A percentile compares a stretch with the other conserved stretches of the same genome.
Conservation (phyloP, 2,329 filamentous ascomycete genomes). For the Calonectria pauciramosa region DNA sequence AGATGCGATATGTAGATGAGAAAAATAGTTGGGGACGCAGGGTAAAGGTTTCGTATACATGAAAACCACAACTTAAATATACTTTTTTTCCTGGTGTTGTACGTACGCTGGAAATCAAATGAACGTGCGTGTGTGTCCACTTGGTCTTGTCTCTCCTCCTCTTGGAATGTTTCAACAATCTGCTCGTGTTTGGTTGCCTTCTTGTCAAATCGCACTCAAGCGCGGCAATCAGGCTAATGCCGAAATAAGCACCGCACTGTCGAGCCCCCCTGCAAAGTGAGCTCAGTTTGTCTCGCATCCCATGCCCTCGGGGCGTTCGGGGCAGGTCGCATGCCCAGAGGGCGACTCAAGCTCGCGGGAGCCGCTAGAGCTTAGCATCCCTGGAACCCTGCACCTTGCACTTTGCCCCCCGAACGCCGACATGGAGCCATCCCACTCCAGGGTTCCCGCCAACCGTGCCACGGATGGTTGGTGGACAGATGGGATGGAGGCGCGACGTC, state of each 20-base stretch:
- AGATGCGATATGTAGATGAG: not conserved
- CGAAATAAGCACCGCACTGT: not conserved
- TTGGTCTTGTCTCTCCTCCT: not conserved
- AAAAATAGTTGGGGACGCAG: not conserved
- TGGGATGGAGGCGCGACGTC: slow-evolving; percentile 22
- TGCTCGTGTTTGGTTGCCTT: not conserved
- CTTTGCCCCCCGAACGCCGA: slow-evolving; percentile 1
- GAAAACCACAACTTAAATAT: not conserved
- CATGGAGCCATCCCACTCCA: slow-evolving; percentile 20
- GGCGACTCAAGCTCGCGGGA: slow-evolving; percentile 11
- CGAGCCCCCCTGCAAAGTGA: not conserved
- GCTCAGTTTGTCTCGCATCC: not conserved
- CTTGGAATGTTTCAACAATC: not conserved
- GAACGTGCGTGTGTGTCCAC: not conserved
- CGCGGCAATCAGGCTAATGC: slow-evolving; percentile 15
- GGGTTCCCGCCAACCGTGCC: slow-evolving; percentile 15
- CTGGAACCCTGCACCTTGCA: slow-evolving; percentile 3
- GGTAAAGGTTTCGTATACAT: not conserved
- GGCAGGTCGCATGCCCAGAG: not conserved
- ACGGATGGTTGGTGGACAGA: slow-evolving; percentile 10
- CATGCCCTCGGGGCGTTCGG: slow-evolving; percentile 20
- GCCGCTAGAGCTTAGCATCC: slow-evolving; percentile 17
- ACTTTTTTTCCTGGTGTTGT: not conserved
- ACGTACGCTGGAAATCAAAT: not conserved
- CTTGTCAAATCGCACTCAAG: not conserved